Evolutionary conservation across 768 basidiomycete species (phyloP), one percentile per base, ranked within the genome.

Genomic region (Amanita rubescens): DNA sequence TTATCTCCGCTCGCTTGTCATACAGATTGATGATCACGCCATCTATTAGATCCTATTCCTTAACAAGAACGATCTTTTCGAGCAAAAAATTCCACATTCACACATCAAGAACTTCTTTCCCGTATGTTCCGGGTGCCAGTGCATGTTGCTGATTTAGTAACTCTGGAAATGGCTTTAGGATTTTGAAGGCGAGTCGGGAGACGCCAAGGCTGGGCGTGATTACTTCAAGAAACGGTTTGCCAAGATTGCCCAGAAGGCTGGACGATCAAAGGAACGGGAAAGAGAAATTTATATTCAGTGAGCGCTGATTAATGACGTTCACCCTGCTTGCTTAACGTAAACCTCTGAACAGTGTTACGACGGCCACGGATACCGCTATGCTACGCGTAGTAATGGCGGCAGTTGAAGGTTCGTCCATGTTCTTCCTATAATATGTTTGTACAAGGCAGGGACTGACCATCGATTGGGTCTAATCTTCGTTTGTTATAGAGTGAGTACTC

Each of bases 271-370:
- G 63, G 85, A 91, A 60, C 80, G 93, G 55, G 94, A 95, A 66
- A 90, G 93, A 54, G 94, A 95, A 66, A 90, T 94, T 24, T 95
- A 97, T 62, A 87, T 92, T 46, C 93, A 95, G 92, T 93, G 65
- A 69, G 90, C 79, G 34, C n/a, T 37, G 39, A 27, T 24, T 5
- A 22, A 41, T 20, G 12, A 12, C n/a, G 5, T 35, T 5, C n/a
- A n/a, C 17, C 49, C 2, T 47, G 14, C 22, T 37, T 14, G 34
- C 19, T 22, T 51, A 17, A 20, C n/a, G 22, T 17, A 6, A 14
- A 25, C 3, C 25, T 1, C 22, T 32, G 33, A 42, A 45, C 49
- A 39, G 92, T 69, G 83, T 85, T 55, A 94, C 93, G 41, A 94
- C 85, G 38, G 91, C 93, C 32, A 92, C 92, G 19, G 92, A 94